Evolutionary conservation across 2,329 filamentous ascomycete genomes (phyloP).

Genomic region (Colletotrichum melonis): DNA sequence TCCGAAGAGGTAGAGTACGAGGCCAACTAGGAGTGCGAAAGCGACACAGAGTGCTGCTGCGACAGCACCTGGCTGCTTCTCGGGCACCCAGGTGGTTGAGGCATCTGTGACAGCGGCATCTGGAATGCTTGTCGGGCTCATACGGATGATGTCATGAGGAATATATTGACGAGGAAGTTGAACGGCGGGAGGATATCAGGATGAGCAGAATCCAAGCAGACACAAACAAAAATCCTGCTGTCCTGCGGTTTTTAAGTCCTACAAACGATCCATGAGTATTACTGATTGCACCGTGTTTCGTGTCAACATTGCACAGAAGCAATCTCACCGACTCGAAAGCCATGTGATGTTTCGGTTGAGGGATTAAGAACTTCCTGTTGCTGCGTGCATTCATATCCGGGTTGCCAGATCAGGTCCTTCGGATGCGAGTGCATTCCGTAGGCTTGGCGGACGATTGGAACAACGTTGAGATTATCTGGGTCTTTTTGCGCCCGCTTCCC

Average conservation of each 20-base stretch:
- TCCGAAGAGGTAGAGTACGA: conserved; percentile 2
- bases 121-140: not conserved
- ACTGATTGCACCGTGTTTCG: not conserved
- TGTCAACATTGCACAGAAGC: not conserved
- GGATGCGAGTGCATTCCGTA: not conserved
- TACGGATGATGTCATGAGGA: not conserved
- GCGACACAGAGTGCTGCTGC: conserved; percentile 14
- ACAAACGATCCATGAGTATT: not conserved
- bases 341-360: conserved; percentile 18
- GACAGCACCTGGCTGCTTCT: not conserved
- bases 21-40: conserved; percentile 12
- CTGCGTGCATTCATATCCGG: not conserved
- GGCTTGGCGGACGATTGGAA: conserved; percentile 15
- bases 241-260: not conserved
- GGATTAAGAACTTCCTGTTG: conserved; percentile 8
- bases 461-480: not conserved
- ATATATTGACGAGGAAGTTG: not conserved
- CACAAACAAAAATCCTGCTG: not conserved
- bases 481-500: not conserved
- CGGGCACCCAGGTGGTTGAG: not conserved
- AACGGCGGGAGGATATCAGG: not conserved
- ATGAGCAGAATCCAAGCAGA: not conserved
- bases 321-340: not conserved
- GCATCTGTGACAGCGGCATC: not conserved
- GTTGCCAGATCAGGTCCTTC: not conserved